Evolutionary conservation across 2,329 filamentous ascomycete genomes (phyloP), one percentile per base, ranked within the genome.

Genomic region (Penicillium polonicum): DNA sequence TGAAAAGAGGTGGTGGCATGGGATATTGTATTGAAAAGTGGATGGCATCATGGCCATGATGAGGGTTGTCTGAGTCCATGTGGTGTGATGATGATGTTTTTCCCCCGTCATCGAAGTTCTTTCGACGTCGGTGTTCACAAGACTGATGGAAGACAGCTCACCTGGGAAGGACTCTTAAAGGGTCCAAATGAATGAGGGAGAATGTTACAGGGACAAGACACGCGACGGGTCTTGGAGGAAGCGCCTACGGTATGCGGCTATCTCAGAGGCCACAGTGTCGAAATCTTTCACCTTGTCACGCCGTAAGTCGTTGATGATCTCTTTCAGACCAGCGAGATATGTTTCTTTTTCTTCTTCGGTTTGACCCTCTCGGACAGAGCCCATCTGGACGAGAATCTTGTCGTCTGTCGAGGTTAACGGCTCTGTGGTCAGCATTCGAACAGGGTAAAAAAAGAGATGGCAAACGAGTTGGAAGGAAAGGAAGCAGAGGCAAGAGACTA

Each of bases 221-320:
- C 76, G 74, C 55, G 78, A 76, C 51, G 73, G 70, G 65, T 80
- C 78, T 68, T 78, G 70, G 38, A 79, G 75, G 64, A 79, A 80
- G 66, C 75, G 76, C 71, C 78, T 78, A 75, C 79, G 78, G 70
- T 81, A 81, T 65, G 74, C 74, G 63, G 77, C 78, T 70, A 82
- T 79, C 63, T 79, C 78, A 55, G 71, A 67, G 51, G 79, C 79
- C 66, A 82, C 78, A 50, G 74, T 76, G 63, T 72, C 74, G 63
- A 81, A 79, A 56, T 81, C 79, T 70, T 79, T 80, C 71, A 81
- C 76, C 68, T 78, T 78, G 63, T 77, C 73, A 65, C 73, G 73
- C 60, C 78, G 77, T 74, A 81, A 74, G 49, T 78, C 76, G 65
- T 79, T 78, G 71, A 82, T 80, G 53, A 79, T 76, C 59, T 76